Evolutionary conservation across 2,329 filamentous ascomycete genomes (phyloP).

Genomic region (Plenodomus lindquistii): DNA sequence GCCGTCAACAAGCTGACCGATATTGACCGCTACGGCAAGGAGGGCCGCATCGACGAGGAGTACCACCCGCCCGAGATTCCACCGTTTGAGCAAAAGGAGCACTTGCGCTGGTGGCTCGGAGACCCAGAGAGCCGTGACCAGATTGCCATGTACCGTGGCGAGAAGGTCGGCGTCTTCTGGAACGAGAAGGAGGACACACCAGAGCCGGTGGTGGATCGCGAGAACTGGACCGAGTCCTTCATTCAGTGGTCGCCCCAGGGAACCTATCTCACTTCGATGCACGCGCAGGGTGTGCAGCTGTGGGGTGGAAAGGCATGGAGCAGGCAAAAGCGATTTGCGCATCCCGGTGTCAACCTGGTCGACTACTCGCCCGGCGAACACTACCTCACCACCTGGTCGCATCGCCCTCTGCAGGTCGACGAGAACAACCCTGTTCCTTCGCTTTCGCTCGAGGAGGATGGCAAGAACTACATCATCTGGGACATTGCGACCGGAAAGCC

Average conservation of each 20-base stretch:
- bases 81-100: conserved; percentile 88
- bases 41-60: conserved; percentile 90
- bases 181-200: conserved; percentile 94
- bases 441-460: conserved; percentile 79
- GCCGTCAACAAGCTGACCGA: conserved; percentile 98
- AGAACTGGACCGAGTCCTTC: conserved; percentile 97
- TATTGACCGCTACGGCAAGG: conserved; percentile 92
- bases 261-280: conserved; percentile 91
- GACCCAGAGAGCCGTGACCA: conserved; percentile 91
- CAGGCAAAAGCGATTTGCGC: conserved; percentile 88
- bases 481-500: conserved; percentile 88
- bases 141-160: conserved; percentile 90
- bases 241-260: conserved; percentile 97
- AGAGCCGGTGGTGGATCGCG: conserved; percentile 86
- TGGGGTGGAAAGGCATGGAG: conserved; percentile 93
- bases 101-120: conserved; percentile 89
- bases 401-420: conserved; percentile 87
- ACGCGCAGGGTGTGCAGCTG: conserved; percentile 93
- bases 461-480: conserved; percentile 99
- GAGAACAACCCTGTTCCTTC: conserved; percentile 85
- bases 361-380: conserved; percentile 94
- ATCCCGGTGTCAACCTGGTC: conserved; percentile 92
- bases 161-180: conserved; percentile 94
- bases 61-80: conserved; percentile 82
- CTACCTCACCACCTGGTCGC: conserved; percentile 96